These are phyloP conservation scores for Petunia secreta DNA, from an alignment of 257 asterid genomes.

Conservation along the genomic window DNA sequence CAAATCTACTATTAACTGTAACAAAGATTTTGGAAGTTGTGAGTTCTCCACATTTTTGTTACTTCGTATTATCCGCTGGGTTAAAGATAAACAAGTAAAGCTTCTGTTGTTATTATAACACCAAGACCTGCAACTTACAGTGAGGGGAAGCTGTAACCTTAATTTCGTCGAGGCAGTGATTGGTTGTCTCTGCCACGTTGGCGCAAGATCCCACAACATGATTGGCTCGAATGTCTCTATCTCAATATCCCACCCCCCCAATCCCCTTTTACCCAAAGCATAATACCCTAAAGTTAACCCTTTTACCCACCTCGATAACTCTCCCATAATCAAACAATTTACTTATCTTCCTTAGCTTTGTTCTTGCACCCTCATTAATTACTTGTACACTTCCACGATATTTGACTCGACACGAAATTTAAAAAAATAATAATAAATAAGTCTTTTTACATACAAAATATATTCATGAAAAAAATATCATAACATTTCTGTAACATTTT, in stretches of 20 bases:
- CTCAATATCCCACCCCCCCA: background rate
- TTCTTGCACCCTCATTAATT: slow-evolving; percentile 20
- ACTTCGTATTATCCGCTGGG: background rate
- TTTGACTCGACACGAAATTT: too few species aligned
- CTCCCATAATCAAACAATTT: background rate
- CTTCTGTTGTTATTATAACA: background rate
- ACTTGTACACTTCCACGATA: background rate
- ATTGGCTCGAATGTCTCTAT: slow-evolving; percentile 52
- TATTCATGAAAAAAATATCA: too few species aligned
- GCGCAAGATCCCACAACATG: slow-evolving; percentile 74
- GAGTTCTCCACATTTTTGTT: background rate
- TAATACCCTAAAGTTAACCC: too few species aligned
- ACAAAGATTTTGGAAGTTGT: background rate
- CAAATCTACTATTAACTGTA: background rate
- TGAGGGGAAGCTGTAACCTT: slow-evolving; percentile 60
- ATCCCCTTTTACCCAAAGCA: too few species aligned
- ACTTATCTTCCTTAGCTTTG: slow-evolving; percentile 32
- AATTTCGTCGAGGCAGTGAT: slow-evolving; percentile 79
- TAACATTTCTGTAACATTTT: too few species aligned
- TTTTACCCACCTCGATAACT: slow-evolving; percentile 55
- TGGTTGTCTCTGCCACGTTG: slow-evolving; percentile 75
- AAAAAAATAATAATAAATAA: too few species aligned
- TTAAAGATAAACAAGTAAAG: background rate
- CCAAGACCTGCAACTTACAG: slow-evolving; percentile 32
- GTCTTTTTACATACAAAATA: too few species aligned